Evolutionary conservation across 2,329 filamentous ascomycete species (phyloP).

Genomic region (Colletotrichum aenigma): DNA sequence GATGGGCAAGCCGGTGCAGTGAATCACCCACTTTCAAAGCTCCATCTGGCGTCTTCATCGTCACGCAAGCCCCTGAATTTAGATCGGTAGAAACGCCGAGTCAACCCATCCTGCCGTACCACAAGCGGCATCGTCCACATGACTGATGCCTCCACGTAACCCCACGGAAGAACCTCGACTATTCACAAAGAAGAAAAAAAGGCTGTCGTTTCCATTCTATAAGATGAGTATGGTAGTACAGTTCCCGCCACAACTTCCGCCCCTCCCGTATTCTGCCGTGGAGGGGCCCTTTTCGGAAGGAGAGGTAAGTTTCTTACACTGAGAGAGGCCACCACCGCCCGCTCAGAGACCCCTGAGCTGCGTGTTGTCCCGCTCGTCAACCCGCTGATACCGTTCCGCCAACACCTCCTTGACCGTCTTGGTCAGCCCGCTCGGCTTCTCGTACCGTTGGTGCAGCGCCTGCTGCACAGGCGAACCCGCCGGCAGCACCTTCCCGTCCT

Average conservation of each 20-base stretch:
- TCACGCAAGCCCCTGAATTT: background rate
- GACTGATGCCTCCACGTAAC: background rate
- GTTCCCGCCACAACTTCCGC: background rate
- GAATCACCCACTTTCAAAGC: background rate
- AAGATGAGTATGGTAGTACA: constrained; percentile 16
- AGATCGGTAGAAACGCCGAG: background rate
- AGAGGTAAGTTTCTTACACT: background rate
- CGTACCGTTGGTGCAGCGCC: constrained; percentile 57
- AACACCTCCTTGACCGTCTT: constrained; percentile 59
- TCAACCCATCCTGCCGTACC: background rate
- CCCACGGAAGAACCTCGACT: background rate
- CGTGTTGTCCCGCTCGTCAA: constrained; percentile 50
- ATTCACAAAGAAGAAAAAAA: constrained; percentile 3
- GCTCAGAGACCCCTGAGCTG: constrained; percentile 39
- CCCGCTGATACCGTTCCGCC: constrained; percentile 57
- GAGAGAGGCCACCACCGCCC: background rate
- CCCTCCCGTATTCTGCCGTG: background rate
- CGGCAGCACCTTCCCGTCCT: constrained; percentile 44
- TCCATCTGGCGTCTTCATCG: background rate
- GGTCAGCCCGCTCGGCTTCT: constrained; percentile 43
- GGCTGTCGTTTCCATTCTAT: constrained; percentile 16
- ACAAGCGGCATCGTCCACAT: background rate
- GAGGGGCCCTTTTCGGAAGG: background rate
- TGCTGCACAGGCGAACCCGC: constrained; percentile 48
- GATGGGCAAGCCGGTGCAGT: background rate